Evolutionary conservation across 352 stramenopile species (phyloP).

Genomic region (Globisporangium radiosum): DNA sequence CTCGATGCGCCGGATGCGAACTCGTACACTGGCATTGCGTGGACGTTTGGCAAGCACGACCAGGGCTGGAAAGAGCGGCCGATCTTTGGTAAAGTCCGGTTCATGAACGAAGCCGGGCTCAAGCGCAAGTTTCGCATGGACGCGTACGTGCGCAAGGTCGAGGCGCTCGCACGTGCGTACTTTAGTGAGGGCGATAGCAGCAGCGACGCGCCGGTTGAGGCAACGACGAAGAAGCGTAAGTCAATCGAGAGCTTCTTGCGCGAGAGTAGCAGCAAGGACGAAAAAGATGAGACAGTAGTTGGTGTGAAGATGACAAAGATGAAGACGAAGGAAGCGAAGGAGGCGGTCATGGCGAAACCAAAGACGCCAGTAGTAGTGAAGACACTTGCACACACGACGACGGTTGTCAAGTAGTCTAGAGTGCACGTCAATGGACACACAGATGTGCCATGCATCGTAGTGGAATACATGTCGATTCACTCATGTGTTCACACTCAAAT

Average conservation of each 20-base stretch:
- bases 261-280: neutral
- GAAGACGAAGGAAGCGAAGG: neutral
- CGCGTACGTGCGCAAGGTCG: slow-evolving; percentile 62
- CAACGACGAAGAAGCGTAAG: slow-evolving; percentile 23
- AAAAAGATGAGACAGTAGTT: too few species aligned
- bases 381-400: neutral
- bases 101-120: slow-evolving; percentile 98
- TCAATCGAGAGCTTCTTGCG: slow-evolving; percentile 17
- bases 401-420: neutral
- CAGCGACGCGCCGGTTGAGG: neutral
- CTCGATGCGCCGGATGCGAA: slow-evolving; percentile 97
- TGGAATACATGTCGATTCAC: too few species aligned
- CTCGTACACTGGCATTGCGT: slow-evolving; percentile 80
- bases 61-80: slow-evolving; percentile 94
- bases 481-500: too few species aligned
- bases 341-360: neutral
- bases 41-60: slow-evolving; percentile 93
- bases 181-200: neutral
- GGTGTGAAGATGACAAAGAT: too few species aligned
- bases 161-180: slow-evolving; percentile 17
- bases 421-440: too few species aligned
- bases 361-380: slow-evolving; percentile 1
- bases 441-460: too few species aligned
- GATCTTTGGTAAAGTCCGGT: slow-evolving; percentile 99
- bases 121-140: slow-evolving; percentile 98